These are phyloP conservation scores for Lyophyllum decastes DNA, from an alignment of 768 basidiomycete species.

Conservation along the genomic window DNA sequence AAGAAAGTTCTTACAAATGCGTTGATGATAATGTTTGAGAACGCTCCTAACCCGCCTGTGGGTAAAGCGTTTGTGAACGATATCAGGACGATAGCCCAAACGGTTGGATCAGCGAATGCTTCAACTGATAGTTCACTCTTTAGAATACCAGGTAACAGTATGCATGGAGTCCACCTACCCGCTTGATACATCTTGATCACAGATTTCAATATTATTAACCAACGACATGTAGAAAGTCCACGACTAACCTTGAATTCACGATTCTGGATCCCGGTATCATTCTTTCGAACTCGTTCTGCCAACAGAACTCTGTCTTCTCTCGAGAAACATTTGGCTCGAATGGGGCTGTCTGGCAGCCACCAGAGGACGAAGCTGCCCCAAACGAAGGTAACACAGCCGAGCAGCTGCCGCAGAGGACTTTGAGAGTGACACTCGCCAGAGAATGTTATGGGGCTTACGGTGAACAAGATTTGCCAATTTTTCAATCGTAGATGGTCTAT, in stretches of 20 bases:
- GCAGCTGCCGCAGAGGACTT: conserved; percentile 27
- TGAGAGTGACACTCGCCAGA: background rate
- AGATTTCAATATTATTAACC: background rate
- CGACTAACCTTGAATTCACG: conserved; percentile 43
- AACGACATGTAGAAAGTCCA: background rate
- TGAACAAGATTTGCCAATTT: conserved; percentile 53
- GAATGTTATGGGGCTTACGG: conserved; percentile 21
- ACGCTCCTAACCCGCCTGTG: conserved; percentile 49
- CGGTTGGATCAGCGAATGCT: conserved; percentile 44
- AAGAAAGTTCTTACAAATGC: conserved; percentile 35
- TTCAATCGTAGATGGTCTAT: conserved; percentile 40
- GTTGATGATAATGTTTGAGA: conserved; percentile 53
- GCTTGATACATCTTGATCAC: conserved; percentile 31
- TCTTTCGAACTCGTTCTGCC: conserved; percentile 51
- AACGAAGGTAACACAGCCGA: conserved; percentile 44
- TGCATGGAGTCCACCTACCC: conserved; percentile 18
- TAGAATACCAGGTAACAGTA: background rate
- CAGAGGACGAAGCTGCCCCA: conserved; percentile 50
- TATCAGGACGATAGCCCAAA: conserved; percentile 47
- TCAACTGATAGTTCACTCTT: conserved; percentile 30
- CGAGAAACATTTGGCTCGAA: conserved; percentile 48
- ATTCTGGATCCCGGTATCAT: conserved; percentile 55
- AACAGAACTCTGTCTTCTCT: conserved; percentile 47
- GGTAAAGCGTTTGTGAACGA: conserved; percentile 50
- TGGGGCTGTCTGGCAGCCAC: conserved; percentile 53